Evolutionary conservation across 2,329 filamentous ascomycete species (phyloP), one percentile per base, ranked within the genome.

Genomic region (Neofusicoccum kwambonambiense): DNA sequence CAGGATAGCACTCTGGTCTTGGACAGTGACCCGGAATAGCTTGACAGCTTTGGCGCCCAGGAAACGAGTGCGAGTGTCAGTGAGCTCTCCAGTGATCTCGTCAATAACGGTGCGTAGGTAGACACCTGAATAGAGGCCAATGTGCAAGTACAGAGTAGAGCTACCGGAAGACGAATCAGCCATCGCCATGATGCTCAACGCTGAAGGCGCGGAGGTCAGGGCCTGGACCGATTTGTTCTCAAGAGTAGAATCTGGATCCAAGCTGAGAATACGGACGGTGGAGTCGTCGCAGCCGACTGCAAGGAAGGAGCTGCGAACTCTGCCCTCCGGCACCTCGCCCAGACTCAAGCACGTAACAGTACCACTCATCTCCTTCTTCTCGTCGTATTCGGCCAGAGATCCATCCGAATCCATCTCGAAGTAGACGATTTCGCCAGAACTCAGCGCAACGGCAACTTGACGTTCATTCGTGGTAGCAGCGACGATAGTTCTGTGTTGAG

Each of bases 201-300:
- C 89, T 12, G 92, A 96, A 7, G 95, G 95, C 0, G 93, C 90
- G 2, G 94, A 93, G 3, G 93, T 96, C 68, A 98, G 80, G 15
- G 93, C 94, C 77, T 98, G 95, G 2, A 99, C 91, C 3, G 93
- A 97, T 74, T 96, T 96, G 76, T 90, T 95, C 76, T 97, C 92
- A 11, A 99, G 81, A 0, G 93, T 96, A 2, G 91, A 90, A 69
- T 97, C 93, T 0, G 93, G 92, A 72, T 96, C 92, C 35, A 97
- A 81, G 72, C 93, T 96, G 63, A 96, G 85, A 62, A 99, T 92
- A 62, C 95, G 90, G 62, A 99, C 95, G 0, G 95, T 98, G 66
- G 92, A 93, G 77, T 99, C 95, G 72, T 97, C 95, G 74, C 94
- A 98, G 5, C 96, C 96, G 50, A 99, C 94, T 49, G 96, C 96